These are phyloP conservation scores for Fallopia convolvulus DNA, from an alignment of 148 eudicot genomes.

Conservation along the genomic window DNA sequence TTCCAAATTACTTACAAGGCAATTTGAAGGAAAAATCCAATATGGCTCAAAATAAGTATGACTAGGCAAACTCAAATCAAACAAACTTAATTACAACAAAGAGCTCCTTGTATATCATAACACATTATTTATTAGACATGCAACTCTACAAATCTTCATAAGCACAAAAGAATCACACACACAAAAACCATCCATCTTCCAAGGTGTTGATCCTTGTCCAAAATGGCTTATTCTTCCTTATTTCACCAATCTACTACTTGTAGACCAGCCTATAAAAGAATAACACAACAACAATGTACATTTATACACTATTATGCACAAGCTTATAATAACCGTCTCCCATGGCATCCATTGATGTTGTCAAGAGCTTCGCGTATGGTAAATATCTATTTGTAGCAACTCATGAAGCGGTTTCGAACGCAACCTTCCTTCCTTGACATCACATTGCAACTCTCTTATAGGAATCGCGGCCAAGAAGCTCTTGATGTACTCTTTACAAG, in stretches of 20 bases:
- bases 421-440: constrained; percentile 59
- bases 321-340: background rate
- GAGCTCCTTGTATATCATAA: too few species aligned
- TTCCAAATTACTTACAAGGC: too few species aligned
- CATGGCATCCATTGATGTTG: background rate
- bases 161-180: too few species aligned
- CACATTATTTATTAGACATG: too few species aligned
- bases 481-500: constrained; percentile 78
- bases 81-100: too few species aligned
- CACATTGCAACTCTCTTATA: constrained; percentile 58
- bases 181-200: too few species aligned
- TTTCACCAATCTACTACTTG: background rate
- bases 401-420: constrained; percentile 63
- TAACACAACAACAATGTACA: background rate
- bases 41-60: too few species aligned
- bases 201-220: too few species aligned
- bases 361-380: constrained; percentile 23
- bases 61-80: too few species aligned
- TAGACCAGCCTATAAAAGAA: background rate
- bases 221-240: too few species aligned
- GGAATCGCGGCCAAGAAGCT: constrained; percentile 83
- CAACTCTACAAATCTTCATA: too few species aligned
- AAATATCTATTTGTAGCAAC: constrained; percentile 73
- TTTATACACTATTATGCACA: background rate
- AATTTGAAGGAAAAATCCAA: too few species aligned